phyloP scores from a whole-genome alignment of 2,329 filamentous ascomycete species.

The Xylogone sp. region DNA sequence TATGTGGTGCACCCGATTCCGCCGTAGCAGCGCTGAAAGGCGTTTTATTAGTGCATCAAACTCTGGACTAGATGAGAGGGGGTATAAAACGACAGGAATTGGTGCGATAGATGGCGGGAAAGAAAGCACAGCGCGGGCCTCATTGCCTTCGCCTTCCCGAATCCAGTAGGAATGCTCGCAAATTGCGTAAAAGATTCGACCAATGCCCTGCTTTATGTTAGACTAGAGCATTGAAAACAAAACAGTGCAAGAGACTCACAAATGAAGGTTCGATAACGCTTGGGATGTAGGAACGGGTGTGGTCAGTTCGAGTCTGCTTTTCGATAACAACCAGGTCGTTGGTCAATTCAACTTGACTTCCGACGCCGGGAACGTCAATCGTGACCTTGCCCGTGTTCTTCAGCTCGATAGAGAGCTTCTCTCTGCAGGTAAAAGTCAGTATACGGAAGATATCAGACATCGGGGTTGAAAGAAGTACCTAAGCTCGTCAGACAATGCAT shows the following conservation, averaged over 20 bases:
- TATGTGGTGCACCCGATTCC: conserved; percentile 73
- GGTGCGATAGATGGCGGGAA: conserved; percentile 80
- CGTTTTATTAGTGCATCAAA: conserved; percentile 75
- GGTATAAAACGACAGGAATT: conserved; percentile 90
- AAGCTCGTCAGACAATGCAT: conserved; percentile 45
- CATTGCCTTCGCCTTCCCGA: conserved; percentile 66
- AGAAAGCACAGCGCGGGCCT: conserved; percentile 78
- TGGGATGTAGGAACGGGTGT: conserved; percentile 85
- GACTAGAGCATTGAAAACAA: background rate
- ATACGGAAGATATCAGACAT: background rate
- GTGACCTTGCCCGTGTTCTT: conserved; percentile 70
- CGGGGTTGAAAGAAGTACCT: background rate
- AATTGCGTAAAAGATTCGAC: conserved; percentile 86
- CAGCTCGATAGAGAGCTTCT: conserved; percentile 73
- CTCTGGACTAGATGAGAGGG: conserved; percentile 74
- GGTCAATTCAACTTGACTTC: conserved; percentile 69
- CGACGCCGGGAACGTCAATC: conserved; percentile 66
- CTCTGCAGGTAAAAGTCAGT: conserved; percentile 28
- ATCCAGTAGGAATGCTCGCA: conserved; percentile 97
- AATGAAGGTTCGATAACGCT: conserved; percentile 98
- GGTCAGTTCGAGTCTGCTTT: conserved; percentile 76
- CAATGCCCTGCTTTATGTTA: conserved; percentile 59
- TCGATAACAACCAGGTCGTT: conserved; percentile 81
- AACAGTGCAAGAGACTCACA: conserved; percentile 2
- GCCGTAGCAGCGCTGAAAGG: conserved; percentile 72